phyloP scores from a whole-genome alignment of 2,329 filamentous ascomycete genomes.

The Hymenoscyphus repandus region DNA sequence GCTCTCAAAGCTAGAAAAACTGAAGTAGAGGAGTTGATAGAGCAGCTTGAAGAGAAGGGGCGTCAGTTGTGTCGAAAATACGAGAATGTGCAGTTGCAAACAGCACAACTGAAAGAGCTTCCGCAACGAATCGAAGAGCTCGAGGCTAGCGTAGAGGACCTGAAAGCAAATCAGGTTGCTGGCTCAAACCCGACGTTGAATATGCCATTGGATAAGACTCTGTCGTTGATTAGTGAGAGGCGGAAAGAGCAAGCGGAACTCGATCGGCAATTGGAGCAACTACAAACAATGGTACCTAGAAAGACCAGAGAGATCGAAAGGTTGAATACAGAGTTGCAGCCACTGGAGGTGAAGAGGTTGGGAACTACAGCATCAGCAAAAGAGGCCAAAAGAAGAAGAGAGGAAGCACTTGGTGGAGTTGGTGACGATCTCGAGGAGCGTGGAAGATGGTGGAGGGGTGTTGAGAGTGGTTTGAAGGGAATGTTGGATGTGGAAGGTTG shows the following conservation, averaged over 20 bases:
- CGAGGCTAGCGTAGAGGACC: conserved; percentile 41
- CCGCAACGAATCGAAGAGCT: conserved; percentile 45
- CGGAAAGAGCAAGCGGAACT: conserved; percentile 50
- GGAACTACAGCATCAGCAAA: conserved; percentile 62
- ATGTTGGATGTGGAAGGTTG: conserved; percentile 43
- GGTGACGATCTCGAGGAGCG: conserved; percentile 71
- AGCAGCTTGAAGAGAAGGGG: conserved; percentile 63
- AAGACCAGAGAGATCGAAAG: conserved; percentile 64
- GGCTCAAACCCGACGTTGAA: conserved; percentile 43
- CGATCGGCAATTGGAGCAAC: conserved; percentile 57
- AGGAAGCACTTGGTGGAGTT: conserved; percentile 58
- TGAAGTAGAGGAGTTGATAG: conserved; percentile 69
- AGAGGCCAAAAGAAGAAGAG: conserved; percentile 64
- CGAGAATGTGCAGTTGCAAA: conserved; percentile 45
- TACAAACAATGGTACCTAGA: conserved; percentile 57
- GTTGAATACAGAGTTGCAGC: conserved; percentile 61
- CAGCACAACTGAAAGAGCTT: conserved; percentile 43
- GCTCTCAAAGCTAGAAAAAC: conserved; percentile 74
- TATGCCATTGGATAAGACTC: conserved; percentile 53
- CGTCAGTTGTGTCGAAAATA: conserved; percentile 52
- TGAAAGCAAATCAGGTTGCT: conserved; percentile 39
- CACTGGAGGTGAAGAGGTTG: conserved; percentile 61
- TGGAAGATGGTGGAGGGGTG: conserved; percentile 68
- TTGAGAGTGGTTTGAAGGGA: conserved; percentile 56
- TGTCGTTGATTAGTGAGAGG: conserved; percentile 45